These are phyloP conservation scores for Auricularia cornea DNA, from an alignment of 768 basidiomycete genomes.

Conservation along the genomic window DNA sequence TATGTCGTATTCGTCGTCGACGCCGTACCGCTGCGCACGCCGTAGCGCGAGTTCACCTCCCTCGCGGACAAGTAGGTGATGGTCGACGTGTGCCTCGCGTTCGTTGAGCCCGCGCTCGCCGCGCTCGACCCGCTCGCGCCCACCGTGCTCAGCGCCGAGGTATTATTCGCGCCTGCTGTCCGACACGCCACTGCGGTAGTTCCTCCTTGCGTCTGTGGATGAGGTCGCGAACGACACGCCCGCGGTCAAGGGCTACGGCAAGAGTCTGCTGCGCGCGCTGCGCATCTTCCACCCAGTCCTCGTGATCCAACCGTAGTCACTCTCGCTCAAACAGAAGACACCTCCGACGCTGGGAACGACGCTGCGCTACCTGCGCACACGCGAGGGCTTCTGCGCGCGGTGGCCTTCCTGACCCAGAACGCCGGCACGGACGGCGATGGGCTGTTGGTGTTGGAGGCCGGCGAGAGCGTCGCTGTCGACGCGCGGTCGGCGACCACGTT, in stretches of 20 bases:
- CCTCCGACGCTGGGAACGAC: conserved; percentile 57
- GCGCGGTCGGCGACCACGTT: conserved; percentile 63
- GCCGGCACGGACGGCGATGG: conserved; percentile 39
- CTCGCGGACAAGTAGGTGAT: conserved; percentile 79
- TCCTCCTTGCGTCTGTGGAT: conserved; percentile 69
- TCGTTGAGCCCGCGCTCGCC: conserved; percentile 75
- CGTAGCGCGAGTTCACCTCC: conserved; percentile 58
- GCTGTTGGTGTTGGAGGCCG: conserved; percentile 63
- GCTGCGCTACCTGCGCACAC: conserved; percentile 77
- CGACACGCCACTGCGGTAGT: conserved; percentile 59
- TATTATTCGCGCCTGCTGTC: conserved; percentile 75
- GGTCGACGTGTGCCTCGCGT: conserved; percentile 76
- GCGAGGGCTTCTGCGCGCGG: conserved; percentile 82
- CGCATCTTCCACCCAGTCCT: conserved; percentile 74
- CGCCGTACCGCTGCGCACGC: conserved; percentile 51
- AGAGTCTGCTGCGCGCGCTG: conserved; percentile 71
- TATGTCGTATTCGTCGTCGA: conserved; percentile 85
- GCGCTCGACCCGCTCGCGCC: conserved; percentile 57
- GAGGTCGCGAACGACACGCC: conserved; percentile 40
- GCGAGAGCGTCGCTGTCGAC: conserved; percentile 57
- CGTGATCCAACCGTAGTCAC: conserved; percentile 81
- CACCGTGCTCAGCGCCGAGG: conserved; percentile 76
- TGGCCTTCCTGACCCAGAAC: conserved; percentile 58
- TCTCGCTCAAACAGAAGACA: conserved; percentile 56
- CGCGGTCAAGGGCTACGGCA: conserved; percentile 23